Conservation (phyloP, 495 filamentous ascomycete species). For the Physcia stellaris region DNA sequence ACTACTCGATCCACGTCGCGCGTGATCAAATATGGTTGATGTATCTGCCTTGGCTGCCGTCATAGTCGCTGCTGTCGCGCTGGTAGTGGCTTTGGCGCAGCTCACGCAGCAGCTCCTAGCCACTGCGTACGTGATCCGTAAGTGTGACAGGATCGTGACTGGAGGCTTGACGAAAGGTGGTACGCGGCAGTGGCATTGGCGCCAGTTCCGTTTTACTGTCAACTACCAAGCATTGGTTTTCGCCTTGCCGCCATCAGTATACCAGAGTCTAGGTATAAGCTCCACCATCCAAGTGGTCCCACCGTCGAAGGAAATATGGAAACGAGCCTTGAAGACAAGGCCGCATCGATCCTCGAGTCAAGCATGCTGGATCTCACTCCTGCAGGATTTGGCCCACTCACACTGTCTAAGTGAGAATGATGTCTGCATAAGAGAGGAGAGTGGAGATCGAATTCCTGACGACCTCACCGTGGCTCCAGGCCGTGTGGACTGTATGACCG, state of each 20-base stretch:
- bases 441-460: slow-evolving; percentile 9
- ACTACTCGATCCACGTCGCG: too few species aligned
- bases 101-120: slow-evolving; percentile 6
- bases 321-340: not conserved
- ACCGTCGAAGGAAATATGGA: not conserved
- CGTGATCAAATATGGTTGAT: too few species aligned
- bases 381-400: slow-evolving; percentile 4
- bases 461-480: slow-evolving; percentile 8
- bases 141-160: slow-evolving; percentile 10
- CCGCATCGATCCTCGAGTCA: not conserved
- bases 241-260: slow-evolving; percentile 3
- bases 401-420: not conserved
- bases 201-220: slow-evolving; percentile 9
- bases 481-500: slow-evolving; percentile 4
- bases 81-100: slow-evolving; percentile 6
- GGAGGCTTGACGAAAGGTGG: slow-evolving; percentile 5
- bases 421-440: slow-evolving; percentile 5
- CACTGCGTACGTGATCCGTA: slow-evolving; percentile 9
- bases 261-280: slow-evolving; percentile 6
- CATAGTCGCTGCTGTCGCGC: slow-evolving; percentile 5
- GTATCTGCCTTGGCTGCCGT: slow-evolving; percentile 5
- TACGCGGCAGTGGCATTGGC: slow-evolving; percentile 7
- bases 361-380: slow-evolving; percentile 6
- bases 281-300: slow-evolving; percentile 3
- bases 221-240: slow-evolving; percentile 7